Evolutionary conservation across 2,329 filamentous ascomycete genomes (phyloP).

Genomic region (Pseudogymnoascus sp.): DNA sequence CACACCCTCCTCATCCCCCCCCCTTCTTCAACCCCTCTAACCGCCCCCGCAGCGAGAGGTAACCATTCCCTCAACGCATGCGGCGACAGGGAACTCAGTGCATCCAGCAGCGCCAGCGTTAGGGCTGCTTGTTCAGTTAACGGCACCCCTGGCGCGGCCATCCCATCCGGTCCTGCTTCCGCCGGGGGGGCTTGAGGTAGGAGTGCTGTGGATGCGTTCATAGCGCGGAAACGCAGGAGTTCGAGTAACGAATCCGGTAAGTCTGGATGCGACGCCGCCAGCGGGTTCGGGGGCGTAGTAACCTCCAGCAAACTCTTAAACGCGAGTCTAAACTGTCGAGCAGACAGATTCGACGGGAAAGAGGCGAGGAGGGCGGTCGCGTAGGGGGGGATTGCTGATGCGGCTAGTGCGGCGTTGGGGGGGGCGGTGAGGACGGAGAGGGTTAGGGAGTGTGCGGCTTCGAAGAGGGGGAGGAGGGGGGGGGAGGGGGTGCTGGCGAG

Average conservation of each 20-base stretch:
- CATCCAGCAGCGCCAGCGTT: conserved; percentile 55
- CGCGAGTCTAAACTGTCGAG: conserved; percentile 60
- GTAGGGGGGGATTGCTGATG: conserved; percentile 58
- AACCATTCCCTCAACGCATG: conserved; percentile 57
- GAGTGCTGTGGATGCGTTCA: conserved; percentile 41
- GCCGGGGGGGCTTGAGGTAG: conserved; percentile 23
- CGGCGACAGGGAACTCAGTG: conserved; percentile 51
- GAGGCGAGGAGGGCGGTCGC: conserved; percentile 57
- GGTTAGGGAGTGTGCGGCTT: conserved; percentile 62
- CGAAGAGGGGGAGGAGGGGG: conserved; percentile 54
- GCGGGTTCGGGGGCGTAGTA: conserved; percentile 52
- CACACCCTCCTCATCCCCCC: conserved; percentile 46
- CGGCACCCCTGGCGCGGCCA: conserved; percentile 31
- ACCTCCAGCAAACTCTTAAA: conserved; percentile 61
- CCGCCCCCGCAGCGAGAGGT: conserved; percentile 49
- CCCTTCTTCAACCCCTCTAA: conserved; percentile 45
- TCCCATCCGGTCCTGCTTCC: conserved; percentile 20
- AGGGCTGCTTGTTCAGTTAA: conserved; percentile 53
- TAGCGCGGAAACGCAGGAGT: conserved; percentile 50
- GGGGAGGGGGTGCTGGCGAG: conserved; percentile 41
- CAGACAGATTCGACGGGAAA: conserved; percentile 56
- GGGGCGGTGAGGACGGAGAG: conserved; percentile 60
- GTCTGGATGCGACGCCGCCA: conserved; percentile 53
- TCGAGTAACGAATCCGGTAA: conserved; percentile 58
- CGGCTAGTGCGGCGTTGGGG: conserved; percentile 50